Conservation (phyloP, 148 eudicot species). For the Spergularia bocconei region DNA sequence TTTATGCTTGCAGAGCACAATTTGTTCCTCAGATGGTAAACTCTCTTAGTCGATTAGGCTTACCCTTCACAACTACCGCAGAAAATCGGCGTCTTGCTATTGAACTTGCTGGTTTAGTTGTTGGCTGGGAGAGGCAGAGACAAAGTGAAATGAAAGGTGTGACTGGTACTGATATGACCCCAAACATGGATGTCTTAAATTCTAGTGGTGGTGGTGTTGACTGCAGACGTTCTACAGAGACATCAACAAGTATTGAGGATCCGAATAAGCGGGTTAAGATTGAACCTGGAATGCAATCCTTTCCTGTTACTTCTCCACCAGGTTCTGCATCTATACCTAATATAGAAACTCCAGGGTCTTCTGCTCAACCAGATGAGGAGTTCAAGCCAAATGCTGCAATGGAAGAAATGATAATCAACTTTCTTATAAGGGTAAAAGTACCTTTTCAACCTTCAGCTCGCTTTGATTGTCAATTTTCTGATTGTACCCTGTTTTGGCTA, state of each 20-base stretch:
- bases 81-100: conserved; percentile 99
- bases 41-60: conserved; percentile 92
- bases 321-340: conserved; percentile 82
- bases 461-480: not conserved
- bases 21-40: conserved; percentile 99
- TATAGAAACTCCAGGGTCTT: conserved; percentile 87
- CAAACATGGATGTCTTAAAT: conserved; percentile 49
- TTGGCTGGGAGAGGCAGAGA: conserved; percentile 96
- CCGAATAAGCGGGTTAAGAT: conserved; percentile 77
- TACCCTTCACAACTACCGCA: conserved; percentile 85
- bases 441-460: not conserved
- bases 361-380: conserved; percentile 94
- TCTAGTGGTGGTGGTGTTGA: conserved; percentile 50
- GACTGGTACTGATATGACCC: conserved; percentile 48
- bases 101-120: conserved; percentile 98
- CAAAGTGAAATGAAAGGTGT: conserved; percentile 82
- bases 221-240: conserved; percentile 58
- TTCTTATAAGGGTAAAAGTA: conserved; percentile 81
- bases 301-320: conserved; percentile 92
- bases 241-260: conserved; percentile 67
- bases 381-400: conserved; percentile 99
- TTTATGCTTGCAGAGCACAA: conserved; percentile 95
- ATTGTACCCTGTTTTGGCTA: not conserved
- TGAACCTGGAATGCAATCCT: conserved; percentile 91
- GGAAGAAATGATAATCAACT: conserved; percentile 99